A percentile compares a stretch with the other conserved stretches of the same genome.
phyloP scores from a whole-genome alignment of 768 basidiomycete genomes.

The Leccinum pellstonianum region DNA sequence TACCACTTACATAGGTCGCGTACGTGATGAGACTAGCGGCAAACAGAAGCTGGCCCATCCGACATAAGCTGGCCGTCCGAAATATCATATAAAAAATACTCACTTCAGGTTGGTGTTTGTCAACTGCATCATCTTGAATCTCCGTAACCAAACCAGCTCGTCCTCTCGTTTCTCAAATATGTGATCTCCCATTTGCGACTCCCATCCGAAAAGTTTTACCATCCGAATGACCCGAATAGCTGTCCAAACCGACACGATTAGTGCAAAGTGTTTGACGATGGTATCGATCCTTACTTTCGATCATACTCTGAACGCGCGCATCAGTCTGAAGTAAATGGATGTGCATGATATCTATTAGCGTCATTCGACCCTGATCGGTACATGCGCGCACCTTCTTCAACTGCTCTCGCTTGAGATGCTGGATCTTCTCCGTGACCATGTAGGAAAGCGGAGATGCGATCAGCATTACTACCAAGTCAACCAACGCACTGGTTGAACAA shows the following conservation, averaged over 20 bases:
- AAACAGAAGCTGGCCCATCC: background rate
- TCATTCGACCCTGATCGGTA: background rate
- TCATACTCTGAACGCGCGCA: constrained; percentile 2
- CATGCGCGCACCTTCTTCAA: background rate
- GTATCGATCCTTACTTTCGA: background rate
- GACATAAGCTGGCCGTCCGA: background rate
- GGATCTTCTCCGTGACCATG: background rate
- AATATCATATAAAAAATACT: background rate
- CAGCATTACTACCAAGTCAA: constrained; percentile 2
- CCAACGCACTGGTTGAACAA: background rate
- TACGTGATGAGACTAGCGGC: constrained; percentile 2
- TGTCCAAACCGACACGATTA: background rate
- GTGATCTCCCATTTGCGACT: background rate
- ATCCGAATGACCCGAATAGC: constrained; percentile 2
- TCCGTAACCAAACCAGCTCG: constrained; percentile 2
- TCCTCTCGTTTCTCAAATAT: constrained; percentile 6
- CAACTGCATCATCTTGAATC: background rate
- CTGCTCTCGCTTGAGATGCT: constrained; percentile 1
- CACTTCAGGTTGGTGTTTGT: background rate
- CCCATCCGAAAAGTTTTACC: constrained; percentile 7
- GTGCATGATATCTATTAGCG: background rate
- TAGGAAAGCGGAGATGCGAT: background rate
- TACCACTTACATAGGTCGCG: constrained; percentile 1
- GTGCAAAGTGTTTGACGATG: background rate
- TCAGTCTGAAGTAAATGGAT: background rate